phyloP scores from a whole-genome alignment of 192 early-diverging fungal species.

The Dispira simplex region DNA sequence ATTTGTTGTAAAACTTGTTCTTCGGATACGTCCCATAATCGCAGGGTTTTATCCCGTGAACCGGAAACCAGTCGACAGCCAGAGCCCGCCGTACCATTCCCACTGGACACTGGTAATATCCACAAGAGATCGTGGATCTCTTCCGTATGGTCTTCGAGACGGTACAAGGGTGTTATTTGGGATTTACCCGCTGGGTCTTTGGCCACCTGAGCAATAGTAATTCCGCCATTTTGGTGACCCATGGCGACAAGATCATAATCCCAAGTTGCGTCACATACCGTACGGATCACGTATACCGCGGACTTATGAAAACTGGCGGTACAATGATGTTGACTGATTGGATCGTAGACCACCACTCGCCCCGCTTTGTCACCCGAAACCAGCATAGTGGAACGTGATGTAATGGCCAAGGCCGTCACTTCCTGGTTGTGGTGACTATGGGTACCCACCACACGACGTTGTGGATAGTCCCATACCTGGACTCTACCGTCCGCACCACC shows the following conservation, averaged over 20 bases:
- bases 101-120: background rate
- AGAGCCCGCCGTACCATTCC: background rate
- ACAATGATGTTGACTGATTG: no score
- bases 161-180: background rate
- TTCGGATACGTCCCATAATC: slow-evolving; percentile 1
- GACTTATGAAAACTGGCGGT: background rate
- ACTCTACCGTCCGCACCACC: background rate
- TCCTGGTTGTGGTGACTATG: background rate
- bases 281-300: background rate
- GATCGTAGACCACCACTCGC: background rate
- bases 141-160: slow-evolving; percentile 1
- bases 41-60: slow-evolving; percentile 6
- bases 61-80: background rate
- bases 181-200: background rate
- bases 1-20: background rate
- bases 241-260: background rate
- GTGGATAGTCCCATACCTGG: background rate
- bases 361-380: slow-evolving; percentile 8
- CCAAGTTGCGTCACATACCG: background rate
- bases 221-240: slow-evolving; percentile 3
- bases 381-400: background rate
- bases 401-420: background rate
- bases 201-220: background rate
- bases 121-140: slow-evolving; percentile 11
- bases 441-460: background rate